Base-by-base conservation (phyloP, 2,329 filamentous ascomycete species). In the Aspergillus thermomutatus region DNA sequence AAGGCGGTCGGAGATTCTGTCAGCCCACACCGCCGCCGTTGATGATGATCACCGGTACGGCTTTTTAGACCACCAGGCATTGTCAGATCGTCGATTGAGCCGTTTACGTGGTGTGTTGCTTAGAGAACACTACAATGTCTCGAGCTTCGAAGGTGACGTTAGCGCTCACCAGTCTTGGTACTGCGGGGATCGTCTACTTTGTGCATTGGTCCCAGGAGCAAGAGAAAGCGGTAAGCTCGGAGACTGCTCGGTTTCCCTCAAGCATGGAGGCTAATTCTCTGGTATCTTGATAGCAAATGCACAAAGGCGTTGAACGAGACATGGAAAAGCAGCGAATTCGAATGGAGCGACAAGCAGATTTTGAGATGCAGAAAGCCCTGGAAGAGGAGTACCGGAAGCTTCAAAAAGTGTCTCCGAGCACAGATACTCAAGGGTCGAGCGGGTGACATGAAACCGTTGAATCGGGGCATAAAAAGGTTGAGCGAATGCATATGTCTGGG, bases 291-390 rank as follows among this genome's bases (percentile, higher is more conserved):
- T 61, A 77, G 94, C 90, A 91, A 56, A 99, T 99, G 94, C 94
- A 99, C 70, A 85, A 89, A 64, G 94, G 94, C 47, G 94, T 99
- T 45, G 80, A 97, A 62, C 90, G 93, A 62, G 94, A 99, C 70
- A 89, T 97, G 82, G 93, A 97, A 71, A 91, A 95, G 70, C 92
- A 96, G 72, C 87, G 90, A 48, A 73, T 97, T 63, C 97, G 97
- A 78, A 84, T 85, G 64, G 94, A 99, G 74, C 87, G 94, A 57
- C 90, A 95, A 73, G 85, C 92, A 52, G 94, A 99, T 72, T 99
- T 99, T 69, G 92, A 97, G 63, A 86, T 96, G 84, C 94, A 99
- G 72, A 84, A 82, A 61, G 84, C 83, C 6, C 79, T 99, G 49
- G 92, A 97, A 77, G 84, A 88, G 67, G 90, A 99, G 73, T 97